phyloP scores from a whole-genome alignment of 2,329 filamentous ascomycete species.

The Proliferodiscus dingleyae region DNA sequence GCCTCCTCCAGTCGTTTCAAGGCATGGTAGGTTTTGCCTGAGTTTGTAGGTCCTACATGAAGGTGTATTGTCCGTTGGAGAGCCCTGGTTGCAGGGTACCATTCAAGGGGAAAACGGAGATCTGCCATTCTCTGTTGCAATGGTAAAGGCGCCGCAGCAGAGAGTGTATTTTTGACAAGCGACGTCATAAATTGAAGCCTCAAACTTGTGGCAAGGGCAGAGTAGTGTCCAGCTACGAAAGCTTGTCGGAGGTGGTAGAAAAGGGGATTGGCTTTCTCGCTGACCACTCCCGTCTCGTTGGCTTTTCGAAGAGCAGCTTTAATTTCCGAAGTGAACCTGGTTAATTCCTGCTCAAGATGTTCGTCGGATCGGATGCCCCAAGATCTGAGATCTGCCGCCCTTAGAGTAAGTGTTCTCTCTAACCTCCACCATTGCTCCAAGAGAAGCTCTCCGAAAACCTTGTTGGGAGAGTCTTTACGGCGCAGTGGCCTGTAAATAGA shows the following conservation, averaged over 20 bases:
- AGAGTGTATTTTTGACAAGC: constrained; percentile 52
- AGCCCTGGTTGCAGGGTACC: constrained; percentile 79
- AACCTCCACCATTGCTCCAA: background rate
- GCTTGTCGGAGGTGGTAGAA: constrained; percentile 46
- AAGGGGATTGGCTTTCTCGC: constrained; percentile 18
- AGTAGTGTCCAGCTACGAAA: constrained; percentile 49
- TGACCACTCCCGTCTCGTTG: constrained; percentile 6
- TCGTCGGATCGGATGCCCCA: constrained; percentile 15
- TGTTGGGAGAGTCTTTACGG: constrained; percentile 2
- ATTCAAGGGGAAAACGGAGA: constrained; percentile 82
- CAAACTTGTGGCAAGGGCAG: constrained; percentile 52
- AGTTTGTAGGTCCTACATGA: constrained; percentile 95
- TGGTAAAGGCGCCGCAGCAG: constrained; percentile 37
- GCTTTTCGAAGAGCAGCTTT: constrained; percentile 13
- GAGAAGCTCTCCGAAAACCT: constrained; percentile 4
- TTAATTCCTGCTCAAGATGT: constrained; percentile 14
- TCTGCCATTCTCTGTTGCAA: constrained; percentile 66
- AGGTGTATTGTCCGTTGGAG: constrained; percentile 81
- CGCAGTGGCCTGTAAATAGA: background rate
- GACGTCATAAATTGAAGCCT: constrained; percentile 63
- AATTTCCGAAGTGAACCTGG: constrained; percentile 10
- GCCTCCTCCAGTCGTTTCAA: constrained; percentile 76
- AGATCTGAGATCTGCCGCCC: background rate
- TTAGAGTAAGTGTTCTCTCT: background rate
- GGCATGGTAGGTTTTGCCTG: constrained; percentile 95